Percentiles rank a stretch among this genome's conserved stretches.
These are phyloP conservation scores for Westerdykella aurantiaca DNA, from an alignment of 2,329 filamentous ascomycete genomes.

Conservation along the genomic window DNA sequence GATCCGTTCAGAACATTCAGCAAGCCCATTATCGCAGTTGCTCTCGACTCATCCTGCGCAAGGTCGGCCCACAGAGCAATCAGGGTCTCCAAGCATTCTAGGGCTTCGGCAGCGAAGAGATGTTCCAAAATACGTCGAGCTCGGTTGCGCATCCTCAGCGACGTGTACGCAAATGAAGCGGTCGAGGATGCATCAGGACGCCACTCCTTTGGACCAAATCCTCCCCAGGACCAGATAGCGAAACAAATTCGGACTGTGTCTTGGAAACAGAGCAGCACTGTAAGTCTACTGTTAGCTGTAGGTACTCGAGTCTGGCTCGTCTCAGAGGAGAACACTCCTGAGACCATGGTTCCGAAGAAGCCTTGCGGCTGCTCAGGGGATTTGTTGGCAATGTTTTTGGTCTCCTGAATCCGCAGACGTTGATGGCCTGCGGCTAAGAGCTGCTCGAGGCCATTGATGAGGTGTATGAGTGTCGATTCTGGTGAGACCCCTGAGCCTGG, in stretches of 20 bases:
- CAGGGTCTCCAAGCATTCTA: constrained; percentile 89
- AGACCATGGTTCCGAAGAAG: constrained; percentile 92
- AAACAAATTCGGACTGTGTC: constrained; percentile 92
- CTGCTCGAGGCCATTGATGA: constrained; percentile 90
- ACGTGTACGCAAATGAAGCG: constrained; percentile 86
- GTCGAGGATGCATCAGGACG: constrained; percentile 61
- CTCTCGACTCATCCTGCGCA: constrained; percentile 46
- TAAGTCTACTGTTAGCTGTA: constrained; percentile 88
- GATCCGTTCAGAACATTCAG: constrained; percentile 88
- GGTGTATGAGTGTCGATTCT: constrained; percentile 70
- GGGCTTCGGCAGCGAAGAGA: constrained; percentile 81
- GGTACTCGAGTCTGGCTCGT: constrained; percentile 68
- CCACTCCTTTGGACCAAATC: constrained; percentile 54
- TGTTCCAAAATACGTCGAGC: constrained; percentile 85
- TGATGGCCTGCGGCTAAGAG: constrained; percentile 84
- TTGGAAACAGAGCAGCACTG: constrained; percentile 92
- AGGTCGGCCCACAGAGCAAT: constrained; percentile 72
- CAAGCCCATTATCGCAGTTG: constrained; percentile 70
- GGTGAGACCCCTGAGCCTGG: constrained; percentile 40
- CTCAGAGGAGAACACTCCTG: constrained; percentile 80
- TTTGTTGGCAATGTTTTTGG: constrained; percentile 62
- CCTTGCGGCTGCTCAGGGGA: constrained; percentile 77
- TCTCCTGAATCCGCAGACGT: constrained; percentile 70
- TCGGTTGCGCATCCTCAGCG: constrained; percentile 82
- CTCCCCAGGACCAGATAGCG: constrained; percentile 88